Evolutionary conservation across 179 eudicot species (phyloP).

Genomic region (Beta corolliflora): DNA sequence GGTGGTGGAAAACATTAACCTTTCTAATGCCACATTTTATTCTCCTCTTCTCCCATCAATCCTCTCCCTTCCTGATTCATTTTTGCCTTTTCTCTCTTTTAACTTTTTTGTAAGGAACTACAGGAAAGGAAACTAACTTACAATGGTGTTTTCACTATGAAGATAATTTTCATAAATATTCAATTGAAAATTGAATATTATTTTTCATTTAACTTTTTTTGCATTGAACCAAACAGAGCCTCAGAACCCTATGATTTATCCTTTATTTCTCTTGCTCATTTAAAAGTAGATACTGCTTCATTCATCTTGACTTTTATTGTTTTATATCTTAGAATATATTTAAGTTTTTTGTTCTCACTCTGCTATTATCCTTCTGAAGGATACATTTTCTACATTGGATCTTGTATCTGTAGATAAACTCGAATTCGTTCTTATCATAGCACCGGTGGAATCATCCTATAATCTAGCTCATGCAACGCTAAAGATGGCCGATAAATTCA

Average conservation of each 20-base stretch:
- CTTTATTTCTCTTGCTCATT: no score
- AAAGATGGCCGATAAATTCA: conserved; percentile 58
- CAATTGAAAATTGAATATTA: no score
- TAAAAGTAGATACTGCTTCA: no score
- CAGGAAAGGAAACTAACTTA: no score
- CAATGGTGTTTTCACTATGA: no score
- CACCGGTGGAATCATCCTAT: conserved; percentile 70
- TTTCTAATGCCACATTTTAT: no score
- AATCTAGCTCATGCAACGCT: conserved; percentile 60
- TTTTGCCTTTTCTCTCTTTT: background rate
- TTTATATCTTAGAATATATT: background rate
- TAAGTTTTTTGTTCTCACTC: conserved; percentile 2
- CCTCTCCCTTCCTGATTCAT: background rate
- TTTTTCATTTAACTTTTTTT: no score
- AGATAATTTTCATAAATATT: no score
- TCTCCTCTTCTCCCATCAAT: background rate
- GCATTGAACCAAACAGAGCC: no score
- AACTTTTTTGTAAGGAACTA: no score
- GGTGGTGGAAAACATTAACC: no score
- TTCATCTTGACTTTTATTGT: no score
- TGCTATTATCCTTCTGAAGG: conserved; percentile 36
- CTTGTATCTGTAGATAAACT: conserved; percentile 68
- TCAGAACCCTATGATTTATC: background rate
- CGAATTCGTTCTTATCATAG: conserved; percentile 76
- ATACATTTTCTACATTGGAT: conserved; percentile 57